These are phyloP conservation scores for Pyrrhoderma noxium DNA, from an alignment of 1,284 basidiomycete genomes.

Conservation along the genomic window DNA sequence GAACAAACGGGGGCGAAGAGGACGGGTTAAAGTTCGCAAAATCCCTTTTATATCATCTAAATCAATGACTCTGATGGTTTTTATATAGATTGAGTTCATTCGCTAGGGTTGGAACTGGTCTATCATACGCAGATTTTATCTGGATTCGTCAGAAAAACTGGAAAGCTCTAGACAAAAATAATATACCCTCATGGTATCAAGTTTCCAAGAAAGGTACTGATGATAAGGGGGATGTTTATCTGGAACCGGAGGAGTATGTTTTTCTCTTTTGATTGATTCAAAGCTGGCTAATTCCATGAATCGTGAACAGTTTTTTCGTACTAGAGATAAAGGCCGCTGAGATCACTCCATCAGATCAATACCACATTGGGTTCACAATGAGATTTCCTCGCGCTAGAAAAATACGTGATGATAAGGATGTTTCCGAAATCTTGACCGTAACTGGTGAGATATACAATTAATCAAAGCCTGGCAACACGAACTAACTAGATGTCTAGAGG, in stretches of 20 bases:
- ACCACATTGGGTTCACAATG: slow-evolving; percentile 71
- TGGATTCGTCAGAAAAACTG: slow-evolving; percentile 73
- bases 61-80: background rate
- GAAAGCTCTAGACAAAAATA: slow-evolving; percentile 63
- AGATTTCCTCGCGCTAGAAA: slow-evolving; percentile 80
- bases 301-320: slow-evolving; percentile 67
- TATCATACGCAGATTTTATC: slow-evolving; percentile 77
- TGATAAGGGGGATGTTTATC: slow-evolving; percentile 76
- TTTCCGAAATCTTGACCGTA: slow-evolving; percentile 63
- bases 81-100: slow-evolving; percentile 64
- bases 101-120: slow-evolving; percentile 79
- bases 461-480: background rate
- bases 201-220: slow-evolving; percentile 54
- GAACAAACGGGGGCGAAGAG: slow-evolving; percentile 43
- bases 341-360: slow-evolving; percentile 68
- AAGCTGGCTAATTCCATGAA: background rate
- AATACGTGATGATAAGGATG: slow-evolving; percentile 67
- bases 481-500: slow-evolving; percentile 27
- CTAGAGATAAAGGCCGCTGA: slow-evolving; percentile 88
- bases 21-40: slow-evolving; percentile 47
- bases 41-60: slow-evolving; percentile 11
- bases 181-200: slow-evolving; percentile 49
- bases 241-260: slow-evolving; percentile 70
- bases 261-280: background rate
- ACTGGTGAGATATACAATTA: slow-evolving; percentile 37